These are phyloP conservation scores for Knoxdaviesia capensis DNA, from an alignment of 2,329 filamentous ascomycete species.

Conservation along the genomic window DNA sequence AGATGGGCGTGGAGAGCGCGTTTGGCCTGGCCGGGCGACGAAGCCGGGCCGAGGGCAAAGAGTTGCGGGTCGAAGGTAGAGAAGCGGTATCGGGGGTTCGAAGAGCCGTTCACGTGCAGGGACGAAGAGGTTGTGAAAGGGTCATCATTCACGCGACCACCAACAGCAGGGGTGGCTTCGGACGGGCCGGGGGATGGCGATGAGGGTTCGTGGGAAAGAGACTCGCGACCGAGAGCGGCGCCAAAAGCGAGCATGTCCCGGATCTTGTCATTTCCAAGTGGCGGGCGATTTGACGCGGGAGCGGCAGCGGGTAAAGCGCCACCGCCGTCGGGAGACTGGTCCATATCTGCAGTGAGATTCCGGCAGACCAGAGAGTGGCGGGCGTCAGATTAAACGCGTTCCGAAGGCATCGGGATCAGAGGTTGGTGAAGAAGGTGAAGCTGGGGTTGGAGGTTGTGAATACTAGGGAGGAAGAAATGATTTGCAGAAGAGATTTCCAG, in stretches of 20 bases:
- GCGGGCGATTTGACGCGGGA: not conserved
- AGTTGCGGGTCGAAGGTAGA: constrained; percentile 66
- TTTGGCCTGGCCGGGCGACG: constrained; percentile 73
- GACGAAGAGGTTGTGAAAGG: not conserved
- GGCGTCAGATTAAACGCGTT: not conserved
- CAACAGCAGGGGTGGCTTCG: constrained; percentile 2
- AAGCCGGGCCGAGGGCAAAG: constrained; percentile 54
- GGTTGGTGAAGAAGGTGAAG: not conserved
- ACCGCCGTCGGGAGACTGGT: not conserved
- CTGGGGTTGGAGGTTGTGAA: not conserved
- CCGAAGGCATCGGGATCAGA: not conserved
- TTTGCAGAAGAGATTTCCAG: not conserved
- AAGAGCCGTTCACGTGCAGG: not conserved
- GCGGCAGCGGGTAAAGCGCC: not conserved
- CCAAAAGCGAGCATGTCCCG: constrained; percentile 3
- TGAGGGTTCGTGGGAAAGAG: not conserved
- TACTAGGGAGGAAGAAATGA: not conserved
- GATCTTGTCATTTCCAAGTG: constrained; percentile 1
- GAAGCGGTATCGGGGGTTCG: constrained; percentile 41
- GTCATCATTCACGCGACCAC: constrained; percentile 2
- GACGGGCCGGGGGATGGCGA: not conserved
- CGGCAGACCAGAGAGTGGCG: not conserved
- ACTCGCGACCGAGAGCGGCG: constrained; percentile 3
- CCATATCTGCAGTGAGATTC: not conserved
- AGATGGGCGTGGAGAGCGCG: constrained; percentile 80